These are phyloP conservation scores for Trichothecium sympodiale DNA, from an alignment of 2,329 filamentous ascomycete species.

Conservation along the genomic window DNA sequence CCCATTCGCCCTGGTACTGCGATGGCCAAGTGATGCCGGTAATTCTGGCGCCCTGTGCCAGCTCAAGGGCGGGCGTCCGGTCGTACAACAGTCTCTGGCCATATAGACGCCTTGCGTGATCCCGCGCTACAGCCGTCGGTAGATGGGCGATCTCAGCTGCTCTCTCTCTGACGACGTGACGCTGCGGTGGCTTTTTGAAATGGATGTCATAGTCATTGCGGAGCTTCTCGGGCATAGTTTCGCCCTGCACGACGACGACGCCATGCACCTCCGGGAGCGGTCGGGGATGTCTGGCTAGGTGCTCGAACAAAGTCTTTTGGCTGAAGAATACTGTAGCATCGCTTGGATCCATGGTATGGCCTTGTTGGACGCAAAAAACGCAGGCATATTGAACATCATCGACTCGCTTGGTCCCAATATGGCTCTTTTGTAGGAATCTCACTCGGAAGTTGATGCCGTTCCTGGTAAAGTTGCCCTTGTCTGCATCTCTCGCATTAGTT, in stretches of 20 bases:
- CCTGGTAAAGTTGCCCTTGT: slow-evolving; percentile 34
- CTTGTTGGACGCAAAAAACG: slow-evolving; percentile 39
- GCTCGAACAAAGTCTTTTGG: slow-evolving; percentile 39
- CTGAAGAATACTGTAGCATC: slow-evolving; percentile 47
- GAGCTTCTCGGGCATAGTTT: slow-evolving; percentile 25
- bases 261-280: slow-evolving; percentile 39
- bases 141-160: slow-evolving; percentile 26
- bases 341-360: slow-evolving; percentile 38
- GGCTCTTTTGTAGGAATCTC: slow-evolving; percentile 45
- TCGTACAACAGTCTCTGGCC: slow-evolving; percentile 34
- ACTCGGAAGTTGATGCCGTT: slow-evolving; percentile 37
- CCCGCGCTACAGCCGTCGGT: slow-evolving; percentile 32
- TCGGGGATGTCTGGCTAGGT: slow-evolving; percentile 41
- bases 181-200: slow-evolving; percentile 26
- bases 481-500: slow-evolving; percentile 14
- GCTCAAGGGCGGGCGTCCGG: slow-evolving; percentile 31
- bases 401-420: slow-evolving; percentile 34
- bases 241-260: slow-evolving; percentile 34
- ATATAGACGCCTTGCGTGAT: slow-evolving; percentile 35
- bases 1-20: slow-evolving; percentile 44
- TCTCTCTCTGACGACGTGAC: slow-evolving; percentile 31
- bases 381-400: slow-evolving; percentile 45
- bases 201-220: slow-evolving; percentile 44
- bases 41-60: slow-evolving; percentile 36
- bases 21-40: slow-evolving; percentile 39